These are phyloP conservation scores for Apiospora kogelbergensis DNA, from an alignment of 2,329 filamentous ascomycete species.

Conservation along the genomic window DNA sequence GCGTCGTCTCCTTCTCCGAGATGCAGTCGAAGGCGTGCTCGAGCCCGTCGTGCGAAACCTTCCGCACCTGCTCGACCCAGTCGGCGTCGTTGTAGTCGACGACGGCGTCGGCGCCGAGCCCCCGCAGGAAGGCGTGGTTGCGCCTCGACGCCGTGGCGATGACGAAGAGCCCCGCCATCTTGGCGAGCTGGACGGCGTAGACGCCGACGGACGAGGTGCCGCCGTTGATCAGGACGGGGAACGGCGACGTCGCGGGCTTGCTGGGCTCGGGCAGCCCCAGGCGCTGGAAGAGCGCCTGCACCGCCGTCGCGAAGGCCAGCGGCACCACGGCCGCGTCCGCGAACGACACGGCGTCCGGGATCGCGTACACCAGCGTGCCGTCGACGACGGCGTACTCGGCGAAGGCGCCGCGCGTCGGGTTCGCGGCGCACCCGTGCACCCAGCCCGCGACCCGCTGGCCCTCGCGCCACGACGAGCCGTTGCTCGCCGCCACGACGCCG, in stretches of 20 bases:
- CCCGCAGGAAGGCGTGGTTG: slow-evolving; percentile 26
- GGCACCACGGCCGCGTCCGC: slow-evolving; percentile 28
- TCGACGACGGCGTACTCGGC: slow-evolving; percentile 30
- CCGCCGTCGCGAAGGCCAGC: slow-evolving; percentile 46
- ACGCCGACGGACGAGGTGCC: slow-evolving; percentile 27
- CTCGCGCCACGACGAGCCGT: slow-evolving; percentile 28
- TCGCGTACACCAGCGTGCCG: slow-evolving; percentile 26
- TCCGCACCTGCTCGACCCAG: slow-evolving; percentile 58
- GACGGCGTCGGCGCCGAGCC: slow-evolving; percentile 26
- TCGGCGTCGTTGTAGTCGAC: slow-evolving; percentile 42
- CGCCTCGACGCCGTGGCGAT: slow-evolving; percentile 25
- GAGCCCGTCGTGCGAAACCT: slow-evolving; percentile 59
- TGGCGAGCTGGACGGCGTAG: slow-evolving; percentile 30
- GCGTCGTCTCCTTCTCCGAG: slow-evolving; percentile 24
- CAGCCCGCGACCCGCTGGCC: slow-evolving; percentile 35
- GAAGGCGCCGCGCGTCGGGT: slow-evolving; percentile 27
- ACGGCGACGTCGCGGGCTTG: slow-evolving; percentile 25
- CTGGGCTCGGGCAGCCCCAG: slow-evolving; percentile 31
- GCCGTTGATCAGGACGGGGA: slow-evolving; percentile 33
- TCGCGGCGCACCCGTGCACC: slow-evolving; percentile 28
- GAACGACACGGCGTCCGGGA: slow-evolving; percentile 28
- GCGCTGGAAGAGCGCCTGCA: slow-evolving; percentile 31
- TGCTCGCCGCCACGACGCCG: slow-evolving; percentile 29
- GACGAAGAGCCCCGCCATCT: slow-evolving; percentile 26
- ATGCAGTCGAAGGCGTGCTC: slow-evolving; percentile 31